These are phyloP conservation scores for Erigeron philadelphicus DNA, from an alignment of 140 eudicot species.

Conservation along the genomic window DNA sequence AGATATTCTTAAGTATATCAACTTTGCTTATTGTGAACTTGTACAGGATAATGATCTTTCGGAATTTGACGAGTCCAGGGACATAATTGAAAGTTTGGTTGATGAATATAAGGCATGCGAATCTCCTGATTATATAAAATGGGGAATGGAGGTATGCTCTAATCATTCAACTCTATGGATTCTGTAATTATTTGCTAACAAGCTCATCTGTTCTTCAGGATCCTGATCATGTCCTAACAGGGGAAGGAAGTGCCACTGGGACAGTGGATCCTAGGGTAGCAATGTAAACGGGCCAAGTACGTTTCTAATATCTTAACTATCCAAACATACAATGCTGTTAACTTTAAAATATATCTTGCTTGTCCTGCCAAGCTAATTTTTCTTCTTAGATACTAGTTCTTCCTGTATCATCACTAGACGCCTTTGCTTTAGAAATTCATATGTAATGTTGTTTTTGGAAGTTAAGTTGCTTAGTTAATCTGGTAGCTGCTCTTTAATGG, in stretches of 20 bases:
- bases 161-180: neutral
- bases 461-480: neutral
- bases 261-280: constrained; percentile 67
- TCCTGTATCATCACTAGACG: neutral
- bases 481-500: neutral
- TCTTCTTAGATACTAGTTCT: neutral
- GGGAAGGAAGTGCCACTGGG: constrained; percentile 83
- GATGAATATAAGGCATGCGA: constrained; percentile 99
- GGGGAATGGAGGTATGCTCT: constrained; percentile 93
- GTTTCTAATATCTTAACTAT: neutral
- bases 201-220: constrained; percentile 39
- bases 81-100: constrained; percentile 86
- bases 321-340: neutral
- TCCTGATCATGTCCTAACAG: constrained; percentile 73
- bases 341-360: neutral
- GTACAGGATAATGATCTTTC: constrained; percentile 90
- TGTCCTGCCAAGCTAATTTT: neutral
- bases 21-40: constrained; percentile 22
- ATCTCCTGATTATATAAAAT: constrained; percentile 94
- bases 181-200: neutral
- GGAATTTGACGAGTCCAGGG: constrained; percentile 95
- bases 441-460: neutral
- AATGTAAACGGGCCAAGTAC: constrained; percentile 40
- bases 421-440: neutral
- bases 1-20: neutral